Evolutionary conservation across 2,329 filamentous ascomycete genomes (phyloP), one percentile per base, ranked within the genome.

Genomic region (Thielaviopsis populi): DNA sequence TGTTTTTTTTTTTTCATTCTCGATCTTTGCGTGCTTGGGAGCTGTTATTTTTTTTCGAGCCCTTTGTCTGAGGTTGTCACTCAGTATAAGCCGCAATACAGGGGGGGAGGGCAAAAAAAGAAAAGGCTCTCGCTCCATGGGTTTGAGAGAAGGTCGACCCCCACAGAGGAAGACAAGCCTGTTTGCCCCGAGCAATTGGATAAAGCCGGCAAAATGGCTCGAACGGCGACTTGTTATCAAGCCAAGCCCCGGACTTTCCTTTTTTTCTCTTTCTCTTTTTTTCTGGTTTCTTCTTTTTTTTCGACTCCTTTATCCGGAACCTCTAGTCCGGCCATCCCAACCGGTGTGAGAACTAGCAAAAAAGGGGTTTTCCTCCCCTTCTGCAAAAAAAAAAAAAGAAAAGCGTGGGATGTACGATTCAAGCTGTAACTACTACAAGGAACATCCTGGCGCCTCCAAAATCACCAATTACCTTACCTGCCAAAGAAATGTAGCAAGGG

Each of bases 371-470:
- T 54, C 27, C 17, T 30, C 15, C 24, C 17, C 27, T 33, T 15
- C 15, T n/a, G n/a, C n/a, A n/a, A n/a, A n/a, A n/a, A n/a, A n/a
- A n/a, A n/a, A n/a, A n/a, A n/a, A n/a, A n/a, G n/a, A n/a, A 54
- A 30, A 54, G 50, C 50, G 50, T 54, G 50, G 50, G 50, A 54
- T 54, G 50, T 54, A 15, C 22, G 27, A 54, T 54, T 54, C 50
- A 33, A 54, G 50, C 50, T 54, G 50, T 30, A 17, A 54, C 30
- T 3, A 15, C 5, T 22, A 54, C 50, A 54, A 17, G 50, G 50
- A 30, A 7, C 10, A 54, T 33, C 50, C 50, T 5, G n/a, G 50
- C 27, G 50, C 24, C 30, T 54, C 15, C 24, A 30, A 17, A 54
- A 54, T 15, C 50, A 30, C 27, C 50, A 54, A 54, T 27, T 54